phyloP scores from a whole-genome alignment of 176 grass and related monocot genomes.

The Canna indica region DNA sequence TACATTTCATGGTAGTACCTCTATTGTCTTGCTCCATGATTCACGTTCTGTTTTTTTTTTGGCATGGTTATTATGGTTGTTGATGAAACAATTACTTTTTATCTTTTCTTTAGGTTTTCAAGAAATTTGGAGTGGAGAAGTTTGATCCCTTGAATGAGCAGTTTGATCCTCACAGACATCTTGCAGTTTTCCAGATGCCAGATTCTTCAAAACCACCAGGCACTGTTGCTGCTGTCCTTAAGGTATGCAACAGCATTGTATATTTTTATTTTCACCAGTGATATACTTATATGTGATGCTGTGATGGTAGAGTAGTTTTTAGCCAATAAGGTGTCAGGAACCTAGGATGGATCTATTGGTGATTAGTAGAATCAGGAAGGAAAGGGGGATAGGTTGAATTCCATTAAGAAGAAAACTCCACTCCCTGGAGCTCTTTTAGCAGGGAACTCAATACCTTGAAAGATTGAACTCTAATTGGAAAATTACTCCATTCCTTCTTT shows the following conservation, averaged over 20 bases:
- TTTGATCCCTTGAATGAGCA: constrained; percentile 26
- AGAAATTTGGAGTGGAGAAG: constrained; percentile 31
- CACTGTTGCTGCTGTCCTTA: constrained; percentile 29
- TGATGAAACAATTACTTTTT: background rate
- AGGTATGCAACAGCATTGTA: constrained; percentile 21
- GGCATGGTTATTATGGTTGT: background rate
- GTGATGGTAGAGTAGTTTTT: background rate
- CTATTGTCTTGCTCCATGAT: background rate
- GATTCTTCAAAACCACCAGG: constrained; percentile 34
- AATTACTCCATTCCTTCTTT: too few relatives aligned
- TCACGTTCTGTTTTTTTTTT: background rate
- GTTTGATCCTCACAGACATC: constrained; percentile 34
- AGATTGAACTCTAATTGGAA: too few relatives aligned
- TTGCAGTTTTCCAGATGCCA: constrained; percentile 33
- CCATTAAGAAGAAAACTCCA: too few relatives aligned
- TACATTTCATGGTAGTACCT: too few relatives aligned
- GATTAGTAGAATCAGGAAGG: too few relatives aligned
- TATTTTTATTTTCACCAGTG: background rate
- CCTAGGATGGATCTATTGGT: background rate
- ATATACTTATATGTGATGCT: background rate
- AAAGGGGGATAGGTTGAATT: too few relatives aligned
- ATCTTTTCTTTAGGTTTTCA: constrained; percentile 22
- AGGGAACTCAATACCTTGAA: too few relatives aligned
- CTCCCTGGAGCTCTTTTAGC: too few relatives aligned
- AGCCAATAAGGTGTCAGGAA: background rate